Conservation (phyloP, 2,329 filamentous ascomycete genomes). For the Aspergillus sp. region DNA sequence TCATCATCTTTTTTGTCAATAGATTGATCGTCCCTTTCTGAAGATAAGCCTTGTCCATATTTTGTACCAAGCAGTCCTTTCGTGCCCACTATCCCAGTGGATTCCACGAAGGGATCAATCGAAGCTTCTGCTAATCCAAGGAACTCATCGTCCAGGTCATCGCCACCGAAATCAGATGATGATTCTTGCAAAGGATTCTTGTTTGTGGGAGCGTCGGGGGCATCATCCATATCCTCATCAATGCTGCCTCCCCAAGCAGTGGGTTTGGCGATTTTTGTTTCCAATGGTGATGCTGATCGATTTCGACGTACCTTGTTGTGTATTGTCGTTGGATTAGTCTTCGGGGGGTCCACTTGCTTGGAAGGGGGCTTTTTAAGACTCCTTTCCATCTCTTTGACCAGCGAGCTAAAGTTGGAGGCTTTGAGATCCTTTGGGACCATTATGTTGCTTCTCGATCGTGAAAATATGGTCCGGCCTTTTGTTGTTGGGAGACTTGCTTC, state of each 20-base stretch:
- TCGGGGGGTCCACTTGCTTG: constrained; percentile 36
- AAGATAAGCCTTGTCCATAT: not conserved
- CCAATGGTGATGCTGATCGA: constrained; percentile 33
- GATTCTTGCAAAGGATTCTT: constrained; percentile 20
- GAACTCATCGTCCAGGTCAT: constrained; percentile 48
- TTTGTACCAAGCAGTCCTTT: not conserved
- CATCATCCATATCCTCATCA: not conserved
- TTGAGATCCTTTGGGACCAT: constrained; percentile 40
- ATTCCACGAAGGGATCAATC: constrained; percentile 30
- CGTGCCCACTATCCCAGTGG: not conserved
- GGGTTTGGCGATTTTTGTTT: constrained; percentile 7
- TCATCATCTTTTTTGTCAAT: not conserved
- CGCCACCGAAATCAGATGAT: constrained; percentile 49
- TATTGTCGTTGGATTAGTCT: constrained; percentile 45
- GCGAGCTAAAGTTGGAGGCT: constrained; percentile 51
- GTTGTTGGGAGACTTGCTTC: constrained; percentile 43
- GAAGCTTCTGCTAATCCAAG: constrained; percentile 40
- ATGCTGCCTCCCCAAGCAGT: not conserved
- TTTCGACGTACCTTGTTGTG: constrained; percentile 30
- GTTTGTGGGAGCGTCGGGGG: not conserved
- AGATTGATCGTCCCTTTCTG: not conserved
- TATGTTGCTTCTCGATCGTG: constrained; percentile 41
- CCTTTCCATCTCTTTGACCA: constrained; percentile 66
- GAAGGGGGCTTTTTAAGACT: constrained; percentile 40
- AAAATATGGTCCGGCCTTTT: constrained; percentile 45